Evolutionary conservation across 768 basidiomycete genomes (phyloP).

Genomic region (Infundibulicybe gibba): DNA sequence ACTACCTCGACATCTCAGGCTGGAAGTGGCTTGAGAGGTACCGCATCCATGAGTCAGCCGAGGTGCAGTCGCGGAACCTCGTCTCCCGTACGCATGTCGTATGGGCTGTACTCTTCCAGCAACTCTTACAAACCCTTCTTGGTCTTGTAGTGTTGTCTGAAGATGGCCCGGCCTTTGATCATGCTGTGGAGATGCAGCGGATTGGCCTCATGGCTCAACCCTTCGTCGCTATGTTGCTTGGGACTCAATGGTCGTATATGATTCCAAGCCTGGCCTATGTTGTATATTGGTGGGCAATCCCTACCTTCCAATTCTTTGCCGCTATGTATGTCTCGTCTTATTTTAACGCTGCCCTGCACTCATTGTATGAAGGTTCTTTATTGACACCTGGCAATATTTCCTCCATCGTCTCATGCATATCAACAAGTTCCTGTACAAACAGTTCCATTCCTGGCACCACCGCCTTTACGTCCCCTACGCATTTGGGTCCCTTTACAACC

Average conservation of each 20-base stretch:
- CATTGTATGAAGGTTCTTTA: constrained; percentile 63
- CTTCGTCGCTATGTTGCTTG: constrained; percentile 37
- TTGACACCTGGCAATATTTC: constrained; percentile 99
- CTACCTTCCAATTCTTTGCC: constrained; percentile 62
- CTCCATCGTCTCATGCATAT: constrained; percentile 89
- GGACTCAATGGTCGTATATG: constrained; percentile 33
- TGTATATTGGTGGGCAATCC: constrained; percentile 94
- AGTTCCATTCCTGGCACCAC: constrained; percentile 93
- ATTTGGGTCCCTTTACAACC: constrained; percentile 96
- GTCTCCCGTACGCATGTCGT: constrained; percentile 73
- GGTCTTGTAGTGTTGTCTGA: constrained; percentile 68
- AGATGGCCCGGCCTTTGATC: constrained; percentile 25
- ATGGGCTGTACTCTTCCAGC: constrained; percentile 81
- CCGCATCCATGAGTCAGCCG: constrained; percentile 84
- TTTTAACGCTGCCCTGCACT: neutral
- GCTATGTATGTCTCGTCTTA: constrained; percentile 72
- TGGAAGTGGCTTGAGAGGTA: constrained; percentile 80
- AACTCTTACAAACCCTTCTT: constrained; percentile 75
- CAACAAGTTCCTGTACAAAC: constrained; percentile 87
- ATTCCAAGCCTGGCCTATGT: constrained; percentile 45
- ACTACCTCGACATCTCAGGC: constrained; percentile 71
- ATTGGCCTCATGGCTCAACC: constrained; percentile 35
- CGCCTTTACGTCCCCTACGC: constrained; percentile 96
- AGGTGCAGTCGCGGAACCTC: constrained; percentile 71
- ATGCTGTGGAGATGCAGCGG: constrained; percentile 39